These are phyloP conservation scores for Aspergillus kassunensis DNA, from an alignment of 495 filamentous ascomycete genomes.

Conservation along the genomic window DNA sequence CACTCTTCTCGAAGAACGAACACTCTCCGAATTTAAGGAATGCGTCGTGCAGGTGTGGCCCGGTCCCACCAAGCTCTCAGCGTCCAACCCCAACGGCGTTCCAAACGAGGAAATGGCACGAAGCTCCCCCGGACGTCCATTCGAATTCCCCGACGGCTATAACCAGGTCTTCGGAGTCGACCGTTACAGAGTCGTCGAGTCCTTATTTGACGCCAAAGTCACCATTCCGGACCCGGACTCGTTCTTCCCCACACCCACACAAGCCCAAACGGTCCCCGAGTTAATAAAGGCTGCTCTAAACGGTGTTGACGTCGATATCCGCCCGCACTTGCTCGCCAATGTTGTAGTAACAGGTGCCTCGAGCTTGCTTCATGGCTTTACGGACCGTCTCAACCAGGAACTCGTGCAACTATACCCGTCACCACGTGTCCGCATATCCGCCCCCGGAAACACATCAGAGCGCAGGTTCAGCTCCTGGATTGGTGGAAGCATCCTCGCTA, in stretches of 20 bases:
- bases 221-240: conserved; percentile 40
- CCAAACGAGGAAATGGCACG: conserved; percentile 65
- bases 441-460: conserved; percentile 81
- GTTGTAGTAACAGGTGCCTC: conserved; percentile 91
- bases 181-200: conserved; percentile 78
- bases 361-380: conserved; percentile 81
- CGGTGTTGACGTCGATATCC: conserved; percentile 81
- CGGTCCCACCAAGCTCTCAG: conserved; percentile 66
- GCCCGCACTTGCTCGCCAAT: conserved; percentile 75
- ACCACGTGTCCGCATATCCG: conserved; percentile 75
- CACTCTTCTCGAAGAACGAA: conserved; percentile 82
- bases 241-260: conserved; percentile 49
- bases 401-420: conserved; percentile 73
- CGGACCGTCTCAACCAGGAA: conserved; percentile 81
- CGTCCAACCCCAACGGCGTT: conserved; percentile 52
- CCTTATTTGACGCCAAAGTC: conserved; percentile 79
- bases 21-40: conserved; percentile 95
- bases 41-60: conserved; percentile 90
- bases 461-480: conserved; percentile 91
- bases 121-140: conserved; percentile 68
- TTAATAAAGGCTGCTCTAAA: conserved; percentile 73
- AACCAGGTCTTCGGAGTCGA: conserved; percentile 91
- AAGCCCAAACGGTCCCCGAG: conserved; percentile 70
- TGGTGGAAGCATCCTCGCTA: conserved; percentile 91
- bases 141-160: conserved; percentile 93